Base-by-base conservation (phyloP, 1,284 basidiomycete genomes). In the Blastosporella zonata region DNA sequence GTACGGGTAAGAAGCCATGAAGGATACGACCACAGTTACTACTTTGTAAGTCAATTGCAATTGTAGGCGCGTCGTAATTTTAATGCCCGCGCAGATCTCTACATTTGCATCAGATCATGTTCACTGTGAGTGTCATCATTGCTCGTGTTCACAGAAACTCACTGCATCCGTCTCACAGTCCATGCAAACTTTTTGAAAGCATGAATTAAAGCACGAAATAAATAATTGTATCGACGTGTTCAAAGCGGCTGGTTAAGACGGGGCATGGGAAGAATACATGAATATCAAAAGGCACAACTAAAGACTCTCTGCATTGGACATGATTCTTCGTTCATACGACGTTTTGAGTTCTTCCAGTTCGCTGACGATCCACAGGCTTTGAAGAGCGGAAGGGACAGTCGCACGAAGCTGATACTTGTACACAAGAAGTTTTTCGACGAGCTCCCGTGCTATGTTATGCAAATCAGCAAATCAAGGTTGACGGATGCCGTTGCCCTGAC, bases 1-100 rank as follows among this genome's bases (percentile, higher is more conserved):
- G 89, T 97, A 7, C 72, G 81, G 44, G 84, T 97, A 15, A 77
- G 90, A 54, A 76, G 81, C 55, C 92, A 96, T 50, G 87, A 90
- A 42, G 93, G 86, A 8, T 98, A 97, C 63, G 95, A 99, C 65
- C 96, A 98, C 68, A 84, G 81, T 53, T 94, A 95, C 68, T 96
- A 85, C 69, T 96, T 96, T 61, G 92, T 93, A 62, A 66, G 90
- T 78, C 3, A 28, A 3, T 34, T 68, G 65, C 55, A 66, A 64
- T 13, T 25, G 25, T 56, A 29, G 8, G 38, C 48, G 67, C 64
- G 20, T 67, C 73, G 77, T 53, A 69, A 6, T 74, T 36, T 63
- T 74, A 52, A 67, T 70, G 18, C 5, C 67, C 68, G 38, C 66
- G 65, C 72, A 69, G 91, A 90, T 78, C 55, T 93, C 67, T 65